Base-by-base conservation (phyloP, 1,139 yeast species). In the Nakaseomyces bracarensis region DNA sequence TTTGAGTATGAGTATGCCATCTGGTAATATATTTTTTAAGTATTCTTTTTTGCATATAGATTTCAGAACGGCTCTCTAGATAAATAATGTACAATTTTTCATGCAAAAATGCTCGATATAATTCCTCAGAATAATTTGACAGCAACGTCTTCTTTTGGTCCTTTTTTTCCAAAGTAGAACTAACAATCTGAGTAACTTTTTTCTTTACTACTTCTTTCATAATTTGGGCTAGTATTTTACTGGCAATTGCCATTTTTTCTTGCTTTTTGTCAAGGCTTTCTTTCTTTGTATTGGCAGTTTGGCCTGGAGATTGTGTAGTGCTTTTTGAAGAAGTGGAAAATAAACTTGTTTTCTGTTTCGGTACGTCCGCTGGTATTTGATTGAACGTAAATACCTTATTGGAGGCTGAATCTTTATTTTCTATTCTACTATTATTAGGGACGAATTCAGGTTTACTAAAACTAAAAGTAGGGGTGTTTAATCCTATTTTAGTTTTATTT, bases 51-150 rank as follows among this genome's bases (percentile, higher is more conserved):
- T 57, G 49, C 40, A 65, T 58, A 36, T 61, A 52, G 1, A 49
- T 29, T 14, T 63, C 69, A 0, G 84, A 79, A 33, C 64, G 55
- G 0, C 69, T 53, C 29, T 74, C 71, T 34, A 72, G 53, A 0
- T 67, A 54, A 2, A 66, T 58, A 27, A 73, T 60, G 48, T 69
- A 74, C 0, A 74, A 54, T 29, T 71, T 62, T 49, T 82, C 89
- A 30, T 72, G 68, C 38, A 83, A 51, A 52, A 83, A 79, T 1
- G 86, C 83, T 10, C 62, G 57, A 47, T 68, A 81, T 1, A 82
- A 58, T 33, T 77, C 80, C 1, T 58, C 55, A 1, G 79, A 54
- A 13, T 79, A 61, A 0, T 64, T 48, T 0, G 66, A 56, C 1
- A 79, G 58, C 10, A 33, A 13, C 4, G 10, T 13, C 10, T 21